A percentile compares a stretch with the other conserved stretches of the same genome.
Evolutionary conservation across 148 eudicot species (phyloP).

Genomic region (Heliamphora exappendiculata): DNA sequence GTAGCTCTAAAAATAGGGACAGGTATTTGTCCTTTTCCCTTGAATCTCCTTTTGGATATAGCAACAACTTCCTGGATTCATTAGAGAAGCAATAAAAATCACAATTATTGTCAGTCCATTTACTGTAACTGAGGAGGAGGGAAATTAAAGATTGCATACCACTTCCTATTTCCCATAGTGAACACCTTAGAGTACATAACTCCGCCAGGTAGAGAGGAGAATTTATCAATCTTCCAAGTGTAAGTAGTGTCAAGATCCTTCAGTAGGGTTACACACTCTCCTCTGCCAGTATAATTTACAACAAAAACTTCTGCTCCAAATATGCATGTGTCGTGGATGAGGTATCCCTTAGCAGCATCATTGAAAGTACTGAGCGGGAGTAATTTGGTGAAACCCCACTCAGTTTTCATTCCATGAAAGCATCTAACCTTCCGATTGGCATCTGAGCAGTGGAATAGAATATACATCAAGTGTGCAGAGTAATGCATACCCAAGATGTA

Average conservation of each 20-base stretch:
- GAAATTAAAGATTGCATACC: background rate
- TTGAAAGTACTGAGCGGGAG: background rate
- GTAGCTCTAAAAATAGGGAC: background rate
- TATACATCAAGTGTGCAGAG: background rate
- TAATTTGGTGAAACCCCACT: background rate
- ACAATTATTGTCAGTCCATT: background rate
- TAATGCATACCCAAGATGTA: background rate
- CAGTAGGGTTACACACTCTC: background rate
- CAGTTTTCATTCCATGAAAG: background rate
- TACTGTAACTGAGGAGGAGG: background rate
- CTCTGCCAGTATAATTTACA: background rate
- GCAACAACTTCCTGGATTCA: background rate
- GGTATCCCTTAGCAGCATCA: background rate
- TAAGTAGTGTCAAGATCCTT: background rate
- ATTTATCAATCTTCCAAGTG: background rate
- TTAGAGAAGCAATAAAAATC: background rate
- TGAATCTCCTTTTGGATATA: background rate
- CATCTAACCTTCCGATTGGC: background rate
- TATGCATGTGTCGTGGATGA: background rate
- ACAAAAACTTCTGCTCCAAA: conserved; percentile 4
- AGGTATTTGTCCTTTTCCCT: background rate
- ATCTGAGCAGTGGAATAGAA: background rate
- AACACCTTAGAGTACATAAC: background rate
- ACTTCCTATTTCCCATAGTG: background rate
- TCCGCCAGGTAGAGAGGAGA: background rate